Conservation (phyloP, 2,329 filamentous ascomycete genomes). For the Knufia petricola region DNA sequence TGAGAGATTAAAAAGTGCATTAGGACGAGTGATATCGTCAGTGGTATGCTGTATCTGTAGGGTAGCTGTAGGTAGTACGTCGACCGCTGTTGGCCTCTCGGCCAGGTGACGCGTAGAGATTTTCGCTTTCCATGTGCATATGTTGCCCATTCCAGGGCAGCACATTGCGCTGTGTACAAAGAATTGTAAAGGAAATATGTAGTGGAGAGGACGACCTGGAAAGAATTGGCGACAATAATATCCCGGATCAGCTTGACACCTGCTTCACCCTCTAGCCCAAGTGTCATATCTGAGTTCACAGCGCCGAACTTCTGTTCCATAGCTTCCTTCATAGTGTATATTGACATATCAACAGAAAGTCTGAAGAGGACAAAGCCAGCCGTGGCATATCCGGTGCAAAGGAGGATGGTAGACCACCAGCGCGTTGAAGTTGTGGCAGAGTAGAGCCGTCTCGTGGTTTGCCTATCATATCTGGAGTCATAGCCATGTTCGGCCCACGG, state of each 20-base stretch:
- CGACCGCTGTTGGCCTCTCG: constrained; percentile 29
- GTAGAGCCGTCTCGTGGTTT: neutral
- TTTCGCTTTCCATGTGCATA: constrained; percentile 29
- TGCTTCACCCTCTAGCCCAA: neutral
- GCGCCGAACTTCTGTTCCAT: neutral
- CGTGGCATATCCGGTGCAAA: neutral
- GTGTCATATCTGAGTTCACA: neutral
- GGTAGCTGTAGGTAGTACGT: constrained; percentile 36
- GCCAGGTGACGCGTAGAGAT: constrained; percentile 31
- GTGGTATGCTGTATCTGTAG: constrained; percentile 30
- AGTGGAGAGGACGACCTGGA: constrained; percentile 27
- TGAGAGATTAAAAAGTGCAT: constrained; percentile 40
- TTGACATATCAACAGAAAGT: neutral
- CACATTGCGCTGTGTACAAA: constrained; percentile 36
- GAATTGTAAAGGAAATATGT: constrained; percentile 29
- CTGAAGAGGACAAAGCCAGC: neutral
- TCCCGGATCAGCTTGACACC: constrained; percentile 1
- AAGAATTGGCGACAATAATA: constrained; percentile 26
- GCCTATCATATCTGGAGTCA: neutral
- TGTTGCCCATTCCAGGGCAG: constrained; percentile 38
- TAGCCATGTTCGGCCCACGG: neutral
- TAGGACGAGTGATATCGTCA: constrained; percentile 25
- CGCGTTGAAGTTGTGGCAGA: neutral
- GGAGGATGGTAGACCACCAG: neutral
- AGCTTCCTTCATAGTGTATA: neutral